phyloP scores from a whole-genome alignment of 208 protist species.

The Wallacemonas collosoma region DNA sequence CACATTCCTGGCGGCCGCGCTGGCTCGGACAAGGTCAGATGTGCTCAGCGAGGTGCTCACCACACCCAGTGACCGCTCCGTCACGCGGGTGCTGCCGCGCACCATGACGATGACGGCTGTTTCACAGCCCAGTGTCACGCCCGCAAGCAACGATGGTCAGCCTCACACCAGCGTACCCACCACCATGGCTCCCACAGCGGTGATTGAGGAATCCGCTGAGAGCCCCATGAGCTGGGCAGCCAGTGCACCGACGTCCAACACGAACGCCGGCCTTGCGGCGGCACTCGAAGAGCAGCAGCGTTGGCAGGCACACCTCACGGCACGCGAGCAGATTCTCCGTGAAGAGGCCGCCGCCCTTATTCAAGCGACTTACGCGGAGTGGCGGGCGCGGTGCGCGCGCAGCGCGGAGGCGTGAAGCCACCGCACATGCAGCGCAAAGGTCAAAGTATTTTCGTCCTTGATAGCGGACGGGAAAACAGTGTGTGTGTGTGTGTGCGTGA shows the following conservation, averaged over 20 bases:
- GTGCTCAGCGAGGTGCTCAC: not conserved
- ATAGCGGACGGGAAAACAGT: too few species aligned
- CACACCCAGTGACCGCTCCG: not conserved
- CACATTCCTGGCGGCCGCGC: not conserved
- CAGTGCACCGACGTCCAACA: not conserved
- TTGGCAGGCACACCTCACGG: slow-evolving; percentile 1
- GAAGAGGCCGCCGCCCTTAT: slow-evolving; percentile 61
- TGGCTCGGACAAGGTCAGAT: not conserved
- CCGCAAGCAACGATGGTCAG: not conserved
- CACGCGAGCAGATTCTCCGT: slow-evolving; percentile 37
- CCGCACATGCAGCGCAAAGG: too few species aligned
- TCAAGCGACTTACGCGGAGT: slow-evolving; percentile 44
- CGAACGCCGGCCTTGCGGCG: not conserved
- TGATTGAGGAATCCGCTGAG: too few species aligned
- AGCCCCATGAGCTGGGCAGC: too few species aligned
- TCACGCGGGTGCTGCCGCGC: not conserved
- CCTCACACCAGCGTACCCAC: not conserved
- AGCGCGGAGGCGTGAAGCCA: too few species aligned
- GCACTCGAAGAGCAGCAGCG: not conserved
- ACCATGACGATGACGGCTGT: not conserved
- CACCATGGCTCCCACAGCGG: not conserved
- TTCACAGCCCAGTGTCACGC: not conserved
- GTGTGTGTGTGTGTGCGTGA: too few species aligned
- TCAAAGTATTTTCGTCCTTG: too few species aligned
- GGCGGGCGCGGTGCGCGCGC: slow-evolving; percentile 12